Evolutionary conservation across 2,329 filamentous ascomycete genomes (phyloP).

Genomic region (Trichoderma sp.): DNA sequence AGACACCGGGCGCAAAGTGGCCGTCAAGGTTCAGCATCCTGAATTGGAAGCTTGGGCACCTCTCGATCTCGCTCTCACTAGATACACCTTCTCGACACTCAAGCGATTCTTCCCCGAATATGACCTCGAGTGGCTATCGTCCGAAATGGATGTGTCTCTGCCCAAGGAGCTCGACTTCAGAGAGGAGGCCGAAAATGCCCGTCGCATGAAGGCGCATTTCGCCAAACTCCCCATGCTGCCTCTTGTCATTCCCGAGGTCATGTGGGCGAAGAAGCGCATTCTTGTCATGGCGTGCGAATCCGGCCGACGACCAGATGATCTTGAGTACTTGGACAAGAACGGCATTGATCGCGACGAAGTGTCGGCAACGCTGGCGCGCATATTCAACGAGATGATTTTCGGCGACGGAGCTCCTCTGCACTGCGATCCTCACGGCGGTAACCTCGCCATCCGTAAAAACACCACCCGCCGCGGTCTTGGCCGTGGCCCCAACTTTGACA

Average conservation of each 20-base stretch:
- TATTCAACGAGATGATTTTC: slow-evolving; percentile 99
- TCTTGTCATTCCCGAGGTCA: slow-evolving; percentile 81
- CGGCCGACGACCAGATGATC: slow-evolving; percentile 82
- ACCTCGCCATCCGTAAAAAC: slow-evolving; percentile 87
- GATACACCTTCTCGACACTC: slow-evolving; percentile 83
- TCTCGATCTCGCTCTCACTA: slow-evolving; percentile 80
- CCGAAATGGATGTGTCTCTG: slow-evolving; percentile 87
- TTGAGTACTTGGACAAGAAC: slow-evolving; percentile 79
- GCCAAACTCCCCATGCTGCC: slow-evolving; percentile 69
- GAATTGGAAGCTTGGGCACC: slow-evolving; percentile 84
- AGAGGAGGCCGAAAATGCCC: slow-evolving; percentile 81
- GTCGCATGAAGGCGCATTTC: slow-evolving; percentile 77
- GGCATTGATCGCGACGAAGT: slow-evolving; percentile 94
- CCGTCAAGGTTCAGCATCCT: slow-evolving; percentile 96
- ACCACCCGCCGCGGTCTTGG: slow-evolving; percentile 49
- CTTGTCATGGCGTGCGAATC: slow-evolving; percentile 93
- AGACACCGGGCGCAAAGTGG: slow-evolving; percentile 79
- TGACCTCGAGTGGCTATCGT: slow-evolving; percentile 91
- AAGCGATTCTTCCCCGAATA: slow-evolving; percentile 97
- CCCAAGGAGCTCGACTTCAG: slow-evolving; percentile 90
- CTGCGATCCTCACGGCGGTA: slow-evolving; percentile 95
- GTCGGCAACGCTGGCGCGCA: slow-evolving; percentile 80
- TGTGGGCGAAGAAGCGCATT: slow-evolving; percentile 86
- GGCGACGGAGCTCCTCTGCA: slow-evolving; percentile 83
- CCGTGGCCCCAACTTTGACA: slow-evolving; percentile 75